phyloP scores from a whole-genome alignment of 1,284 basidiomycete species.

The Crucibulum parvulum region DNA sequence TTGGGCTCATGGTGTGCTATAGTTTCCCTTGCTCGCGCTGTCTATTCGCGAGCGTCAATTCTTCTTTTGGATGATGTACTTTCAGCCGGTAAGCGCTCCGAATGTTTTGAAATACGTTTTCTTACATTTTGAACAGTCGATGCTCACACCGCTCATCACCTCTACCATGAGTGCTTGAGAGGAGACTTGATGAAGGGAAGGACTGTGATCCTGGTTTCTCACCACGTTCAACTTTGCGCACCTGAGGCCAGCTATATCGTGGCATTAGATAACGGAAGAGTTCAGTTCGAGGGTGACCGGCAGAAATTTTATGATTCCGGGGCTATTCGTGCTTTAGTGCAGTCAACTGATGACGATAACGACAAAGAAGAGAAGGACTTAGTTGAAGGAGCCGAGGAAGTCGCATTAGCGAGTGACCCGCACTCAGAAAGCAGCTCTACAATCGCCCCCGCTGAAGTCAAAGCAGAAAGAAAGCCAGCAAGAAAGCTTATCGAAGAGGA shows the following conservation, averaged over 20 bases:
- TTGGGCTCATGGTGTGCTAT: neutral
- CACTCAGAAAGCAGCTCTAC: constrained; percentile 39
- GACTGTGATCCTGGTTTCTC: constrained; percentile 88
- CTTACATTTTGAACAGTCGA: constrained; percentile 55
- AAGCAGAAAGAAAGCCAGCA: neutral
- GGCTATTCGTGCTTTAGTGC: neutral
- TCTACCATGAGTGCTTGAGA: constrained; percentile 81
- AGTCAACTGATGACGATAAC: neutral
- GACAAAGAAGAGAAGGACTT: neutral
- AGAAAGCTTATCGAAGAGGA: constrained; percentile 45
- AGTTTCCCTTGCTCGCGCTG: constrained; percentile 92
- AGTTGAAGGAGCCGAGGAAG: neutral
- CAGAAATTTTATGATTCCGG: neutral
- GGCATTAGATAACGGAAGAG: constrained; percentile 83
- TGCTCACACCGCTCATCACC: constrained; percentile 86
- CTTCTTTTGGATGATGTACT: constrained; percentile 92
- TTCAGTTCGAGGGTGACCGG: constrained; percentile 48
- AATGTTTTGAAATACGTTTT: neutral
- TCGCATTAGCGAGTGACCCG: neutral
- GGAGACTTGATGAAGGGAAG: constrained; percentile 82
- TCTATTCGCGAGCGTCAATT: constrained; percentile 90
- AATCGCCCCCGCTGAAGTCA: constrained; percentile 28
- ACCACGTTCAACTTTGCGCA: constrained; percentile 80
- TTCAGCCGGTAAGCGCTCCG: constrained; percentile 57
- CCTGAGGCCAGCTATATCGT: constrained; percentile 78